These are phyloP conservation scores for Geotrichum fermentans DNA, from an alignment of 1,139 yeast genomes.

Conservation along the genomic window DNA sequence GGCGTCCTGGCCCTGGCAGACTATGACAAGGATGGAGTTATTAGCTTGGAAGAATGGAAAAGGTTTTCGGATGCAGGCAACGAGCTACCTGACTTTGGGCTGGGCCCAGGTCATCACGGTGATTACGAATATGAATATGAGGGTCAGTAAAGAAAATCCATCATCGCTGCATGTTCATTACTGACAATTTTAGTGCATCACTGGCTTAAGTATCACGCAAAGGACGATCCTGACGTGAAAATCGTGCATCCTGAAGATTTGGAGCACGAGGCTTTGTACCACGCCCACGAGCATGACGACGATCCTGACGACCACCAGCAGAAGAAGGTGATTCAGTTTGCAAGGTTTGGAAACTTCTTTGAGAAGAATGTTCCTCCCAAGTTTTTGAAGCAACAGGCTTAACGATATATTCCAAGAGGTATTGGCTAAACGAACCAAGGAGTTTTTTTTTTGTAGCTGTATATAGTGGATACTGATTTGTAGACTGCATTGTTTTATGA, in stretches of 20 bases:
- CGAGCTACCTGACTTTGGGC: conserved; percentile 84
- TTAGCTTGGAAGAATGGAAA: conserved; percentile 68
- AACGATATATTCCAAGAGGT: neutral
- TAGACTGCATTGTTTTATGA: too few species aligned
- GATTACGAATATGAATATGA: conserved; percentile 93
- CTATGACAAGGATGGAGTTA: conserved; percentile 57
- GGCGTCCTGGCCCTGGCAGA: conserved; percentile 61
- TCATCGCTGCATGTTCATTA: neutral
- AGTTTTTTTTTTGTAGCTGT: too few species aligned
- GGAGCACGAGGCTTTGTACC: conserved; percentile 84
- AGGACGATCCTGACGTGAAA: conserved; percentile 75
- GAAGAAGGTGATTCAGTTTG: conserved; percentile 38
- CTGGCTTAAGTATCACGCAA: conserved; percentile 81
- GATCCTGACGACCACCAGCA: conserved; percentile 40
- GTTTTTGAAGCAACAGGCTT: conserved; percentile 23
- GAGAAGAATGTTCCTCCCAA: conserved; percentile 37
- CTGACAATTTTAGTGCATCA: conserved; percentile 56
- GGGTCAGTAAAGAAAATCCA: conserved; percentile 5
- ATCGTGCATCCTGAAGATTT: conserved; percentile 82
- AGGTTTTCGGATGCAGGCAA: conserved; percentile 59
- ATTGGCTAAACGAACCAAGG: neutral
- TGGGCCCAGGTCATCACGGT: conserved; percentile 95
- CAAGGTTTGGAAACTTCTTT: conserved; percentile 27
- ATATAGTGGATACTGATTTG: too few species aligned
- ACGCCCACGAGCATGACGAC: conserved; percentile 77